These are phyloP conservation scores for Trametes versicolor DNA, from an alignment of 1,284 basidiomycete genomes.

Conservation along the genomic window DNA sequence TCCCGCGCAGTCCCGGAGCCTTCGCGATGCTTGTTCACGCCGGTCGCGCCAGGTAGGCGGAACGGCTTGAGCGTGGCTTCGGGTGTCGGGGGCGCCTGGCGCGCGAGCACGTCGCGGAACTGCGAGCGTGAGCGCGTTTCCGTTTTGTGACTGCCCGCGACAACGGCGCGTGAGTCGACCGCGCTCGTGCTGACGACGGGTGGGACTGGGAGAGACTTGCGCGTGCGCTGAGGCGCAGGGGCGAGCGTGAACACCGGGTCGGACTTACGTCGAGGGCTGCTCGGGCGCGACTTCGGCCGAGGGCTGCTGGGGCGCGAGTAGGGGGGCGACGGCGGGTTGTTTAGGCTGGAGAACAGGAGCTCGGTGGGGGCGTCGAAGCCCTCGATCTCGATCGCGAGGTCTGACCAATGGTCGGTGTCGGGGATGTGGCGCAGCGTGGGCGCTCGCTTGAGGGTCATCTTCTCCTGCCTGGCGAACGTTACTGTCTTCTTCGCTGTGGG, in stretches of 20 bases:
- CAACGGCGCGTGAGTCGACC: background rate
- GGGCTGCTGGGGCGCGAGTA: background rate
- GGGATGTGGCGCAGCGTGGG: slow-evolving; percentile 14
- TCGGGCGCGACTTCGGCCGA: background rate
- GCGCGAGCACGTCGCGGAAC: slow-evolving; percentile 6
- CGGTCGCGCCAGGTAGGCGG: background rate
- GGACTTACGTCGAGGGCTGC: background rate
- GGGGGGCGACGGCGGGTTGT: background rate
- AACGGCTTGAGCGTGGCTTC: slow-evolving; percentile 12
- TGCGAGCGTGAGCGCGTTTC: background rate
- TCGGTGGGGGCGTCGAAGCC: background rate
- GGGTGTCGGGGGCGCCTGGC: slow-evolving; percentile 11
- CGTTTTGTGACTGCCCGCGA: background rate
- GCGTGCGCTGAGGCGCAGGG: slow-evolving; percentile 1
- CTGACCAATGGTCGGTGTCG: slow-evolving; percentile 13
- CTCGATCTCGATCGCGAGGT: slow-evolving; percentile 18
- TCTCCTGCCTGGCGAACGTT: slow-evolving; percentile 21
- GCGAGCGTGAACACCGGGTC: background rate
- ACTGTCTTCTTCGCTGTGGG: slow-evolving; percentile 21
- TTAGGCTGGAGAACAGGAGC: background rate
- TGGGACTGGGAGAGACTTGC: slow-evolving; percentile 1
- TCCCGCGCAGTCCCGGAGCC: background rate
- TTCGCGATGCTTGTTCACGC: background rate
- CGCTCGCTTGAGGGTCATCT: slow-evolving; percentile 15
- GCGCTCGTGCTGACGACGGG: background rate